phyloP scores from a whole-genome alignment of 2,329 filamentous ascomycete genomes.

The Neospermospora avenae region DNA sequence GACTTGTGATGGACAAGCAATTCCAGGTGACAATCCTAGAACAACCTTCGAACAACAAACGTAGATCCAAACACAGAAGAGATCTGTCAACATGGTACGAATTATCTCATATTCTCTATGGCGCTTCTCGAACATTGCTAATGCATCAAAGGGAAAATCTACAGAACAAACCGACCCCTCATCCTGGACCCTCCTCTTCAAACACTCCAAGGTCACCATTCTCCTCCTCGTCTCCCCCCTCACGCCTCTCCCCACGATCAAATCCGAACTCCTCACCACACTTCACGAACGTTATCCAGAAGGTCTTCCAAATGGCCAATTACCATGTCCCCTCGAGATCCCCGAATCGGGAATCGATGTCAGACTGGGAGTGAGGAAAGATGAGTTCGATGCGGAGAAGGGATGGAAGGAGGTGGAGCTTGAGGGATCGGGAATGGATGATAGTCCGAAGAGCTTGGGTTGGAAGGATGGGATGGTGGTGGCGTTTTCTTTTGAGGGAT shows the following conservation, averaged over 20 bases:
- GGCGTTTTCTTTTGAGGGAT: constrained; percentile 40
- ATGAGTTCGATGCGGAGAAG: constrained; percentile 45
- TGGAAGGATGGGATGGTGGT: constrained; percentile 39
- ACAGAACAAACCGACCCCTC: constrained; percentile 40
- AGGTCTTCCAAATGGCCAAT: constrained; percentile 43
- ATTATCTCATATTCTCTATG: background rate
- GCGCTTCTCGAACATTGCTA: background rate
- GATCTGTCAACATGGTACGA: background rate
- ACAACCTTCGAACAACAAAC: background rate
- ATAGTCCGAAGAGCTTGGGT: constrained; percentile 36
- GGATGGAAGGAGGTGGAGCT: constrained; percentile 46
- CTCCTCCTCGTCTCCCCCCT: constrained; percentile 62
- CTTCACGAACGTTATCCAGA: constrained; percentile 55
- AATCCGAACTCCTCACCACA: constrained; percentile 54
- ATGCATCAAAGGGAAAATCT: constrained; percentile 13
- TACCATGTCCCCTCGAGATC: constrained; percentile 33
- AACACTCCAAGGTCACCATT: constrained; percentile 68
- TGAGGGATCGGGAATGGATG: constrained; percentile 34
- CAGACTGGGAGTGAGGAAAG: constrained; percentile 45
- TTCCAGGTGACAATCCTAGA: no score
- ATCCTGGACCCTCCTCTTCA: constrained; percentile 67
- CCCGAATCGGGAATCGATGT: constrained; percentile 40
- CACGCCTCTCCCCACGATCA: constrained; percentile 54
- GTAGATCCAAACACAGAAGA: background rate
- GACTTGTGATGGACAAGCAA: background rate